phyloP scores from a whole-genome alignment of 108 stramenopile genomes.

The Skeletonema tropicum region DNA sequence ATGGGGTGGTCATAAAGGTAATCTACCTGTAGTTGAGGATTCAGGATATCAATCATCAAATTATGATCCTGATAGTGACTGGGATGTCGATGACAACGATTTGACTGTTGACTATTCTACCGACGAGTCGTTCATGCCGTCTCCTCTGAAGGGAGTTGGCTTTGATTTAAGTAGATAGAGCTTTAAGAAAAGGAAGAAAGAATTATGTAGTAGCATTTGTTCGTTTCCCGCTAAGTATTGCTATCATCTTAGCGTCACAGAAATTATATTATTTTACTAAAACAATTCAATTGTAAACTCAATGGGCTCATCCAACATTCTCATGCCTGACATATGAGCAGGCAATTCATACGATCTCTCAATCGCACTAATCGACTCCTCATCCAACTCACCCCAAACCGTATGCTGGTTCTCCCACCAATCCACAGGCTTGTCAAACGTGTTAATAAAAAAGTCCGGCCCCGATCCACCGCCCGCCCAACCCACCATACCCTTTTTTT shows the following conservation, averaged over 20 bases:
- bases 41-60: neutral
- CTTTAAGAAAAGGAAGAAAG: neutral
- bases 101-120: neutral
- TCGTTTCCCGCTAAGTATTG: too few relatives aligned
- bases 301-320: slow-evolving; percentile 28
- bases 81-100: neutral
- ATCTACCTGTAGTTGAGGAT: neutral
- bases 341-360: slow-evolving; percentile 62
- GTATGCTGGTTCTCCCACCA: slow-evolving; percentile 86
- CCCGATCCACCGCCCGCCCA: slow-evolving; percentile 79
- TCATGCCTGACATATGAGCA: slow-evolving; percentile 29
- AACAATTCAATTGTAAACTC: slow-evolving; percentile 22
- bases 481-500: slow-evolving; percentile 74
- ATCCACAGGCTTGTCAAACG: slow-evolving; percentile 54
- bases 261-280: neutral
- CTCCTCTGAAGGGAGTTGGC: slow-evolving; percentile 1
- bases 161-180: slow-evolving; percentile 3
- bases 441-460: slow-evolving; percentile 82
- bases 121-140: neutral
- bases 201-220: neutral
- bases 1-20: neutral
- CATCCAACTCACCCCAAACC: slow-evolving; percentile 68
- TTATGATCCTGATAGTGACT: neutral
- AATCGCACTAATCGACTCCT: slow-evolving; percentile 46
- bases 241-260: too few relatives aligned